Percentiles rank a stretch among this genome's conserved stretches.
These are phyloP conservation scores for Aspergillus sojae DNA, from an alignment of 2,329 filamentous ascomycete genomes.

Conservation along the genomic window DNA sequence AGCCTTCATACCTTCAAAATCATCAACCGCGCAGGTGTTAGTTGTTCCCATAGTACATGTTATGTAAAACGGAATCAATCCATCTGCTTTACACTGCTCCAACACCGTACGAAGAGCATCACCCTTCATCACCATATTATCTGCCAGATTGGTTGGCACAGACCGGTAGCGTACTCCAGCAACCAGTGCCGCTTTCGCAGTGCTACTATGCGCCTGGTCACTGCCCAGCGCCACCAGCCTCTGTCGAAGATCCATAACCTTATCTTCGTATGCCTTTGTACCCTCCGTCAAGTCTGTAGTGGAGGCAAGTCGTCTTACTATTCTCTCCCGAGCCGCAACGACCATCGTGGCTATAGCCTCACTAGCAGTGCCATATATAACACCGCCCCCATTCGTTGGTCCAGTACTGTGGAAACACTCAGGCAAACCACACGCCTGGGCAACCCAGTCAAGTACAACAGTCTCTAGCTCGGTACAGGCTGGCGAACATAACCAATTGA, in stretches of 20 bases:
- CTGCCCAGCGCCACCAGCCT: conserved; percentile 79
- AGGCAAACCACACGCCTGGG: conserved; percentile 73
- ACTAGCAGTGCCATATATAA: conserved; percentile 87
- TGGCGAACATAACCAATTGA: conserved; percentile 96
- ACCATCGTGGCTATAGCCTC: conserved; percentile 86
- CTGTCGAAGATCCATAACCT: conserved; percentile 67
- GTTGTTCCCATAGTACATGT: conserved; percentile 85
- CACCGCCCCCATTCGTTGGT: conserved; percentile 70
- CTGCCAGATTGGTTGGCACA: conserved; percentile 64
- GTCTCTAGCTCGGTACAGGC: conserved; percentile 93
- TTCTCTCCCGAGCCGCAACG: conserved; percentile 82
- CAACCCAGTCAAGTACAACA: conserved; percentile 89
- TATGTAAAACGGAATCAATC: conserved; percentile 82
- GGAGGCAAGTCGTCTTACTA: conserved; percentile 64
- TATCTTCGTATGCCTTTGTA: conserved; percentile 67
- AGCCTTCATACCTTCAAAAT: conserved; percentile 69
- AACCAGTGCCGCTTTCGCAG: conserved; percentile 84
- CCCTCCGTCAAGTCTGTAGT: conserved; percentile 49
- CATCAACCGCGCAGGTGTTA: conserved; percentile 83
- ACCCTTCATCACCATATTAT: conserved; percentile 72
- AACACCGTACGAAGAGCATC: conserved; percentile 63
- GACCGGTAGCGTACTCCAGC: conserved; percentile 77
- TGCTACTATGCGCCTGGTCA: conserved; percentile 78
- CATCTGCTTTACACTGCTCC: conserved; percentile 65
- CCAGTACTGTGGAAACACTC: conserved; percentile 69